These are phyloP conservation scores for Ophiosphaerella narmari DNA, from an alignment of 2,329 filamentous ascomycete species.

Conservation along the genomic window DNA sequence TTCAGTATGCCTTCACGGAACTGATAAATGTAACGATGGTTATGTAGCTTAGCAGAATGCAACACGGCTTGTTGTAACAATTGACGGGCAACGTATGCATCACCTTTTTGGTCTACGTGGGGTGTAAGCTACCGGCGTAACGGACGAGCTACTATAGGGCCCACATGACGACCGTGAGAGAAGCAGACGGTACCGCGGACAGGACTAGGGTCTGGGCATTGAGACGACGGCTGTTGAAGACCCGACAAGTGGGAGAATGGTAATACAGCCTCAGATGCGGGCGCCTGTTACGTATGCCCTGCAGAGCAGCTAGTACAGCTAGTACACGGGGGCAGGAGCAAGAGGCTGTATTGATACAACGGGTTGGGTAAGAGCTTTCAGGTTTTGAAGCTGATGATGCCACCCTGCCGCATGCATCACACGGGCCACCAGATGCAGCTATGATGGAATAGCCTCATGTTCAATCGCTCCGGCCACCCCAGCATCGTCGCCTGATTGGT, in stretches of 20 bases:
- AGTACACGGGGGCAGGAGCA: conserved; percentile 4
- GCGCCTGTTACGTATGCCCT: conserved; percentile 10
- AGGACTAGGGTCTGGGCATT: conserved; percentile 10
- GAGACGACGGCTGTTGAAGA: conserved; percentile 6
- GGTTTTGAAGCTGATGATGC: conserved; percentile 20
- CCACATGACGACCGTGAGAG: conserved; percentile 18
- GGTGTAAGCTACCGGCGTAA: conserved; percentile 19
- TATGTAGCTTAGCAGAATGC: conserved; percentile 7
- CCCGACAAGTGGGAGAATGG: conserved; percentile 1
- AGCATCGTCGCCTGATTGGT: conserved; percentile 12
- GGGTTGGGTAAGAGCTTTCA: conserved; percentile 9
- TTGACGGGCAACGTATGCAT: not conserved
- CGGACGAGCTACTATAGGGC: conserved; percentile 9
- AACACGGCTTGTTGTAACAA: conserved; percentile 3
- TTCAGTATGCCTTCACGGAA: not conserved
- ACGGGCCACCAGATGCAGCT: conserved; percentile 17
- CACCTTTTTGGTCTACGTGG: not conserved
- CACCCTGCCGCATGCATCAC: conserved; percentile 29
- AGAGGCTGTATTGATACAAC: conserved; percentile 4
- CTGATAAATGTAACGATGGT: conserved; percentile 8
- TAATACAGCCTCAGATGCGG: conserved; percentile 21
- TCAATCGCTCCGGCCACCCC: conserved; percentile 33
- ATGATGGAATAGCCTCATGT: conserved; percentile 36
- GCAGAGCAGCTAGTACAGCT: conserved; percentile 12
- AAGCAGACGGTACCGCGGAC: conserved; percentile 8